These are phyloP conservation scores for Volvox africanus DNA, from an alignment of 139 green algal species.

Conservation along the genomic window DNA sequence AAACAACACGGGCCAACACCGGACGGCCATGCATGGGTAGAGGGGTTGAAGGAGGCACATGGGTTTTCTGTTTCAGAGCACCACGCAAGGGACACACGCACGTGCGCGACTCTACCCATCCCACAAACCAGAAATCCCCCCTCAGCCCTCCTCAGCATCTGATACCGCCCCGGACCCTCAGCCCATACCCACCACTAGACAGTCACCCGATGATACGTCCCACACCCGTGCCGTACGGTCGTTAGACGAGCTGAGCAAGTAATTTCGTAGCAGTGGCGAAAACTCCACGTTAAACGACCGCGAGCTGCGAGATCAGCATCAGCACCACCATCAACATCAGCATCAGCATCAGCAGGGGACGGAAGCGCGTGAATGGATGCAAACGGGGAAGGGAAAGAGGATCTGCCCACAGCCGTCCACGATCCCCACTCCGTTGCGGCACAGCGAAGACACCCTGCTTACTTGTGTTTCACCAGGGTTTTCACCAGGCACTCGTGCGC, in stretches of 20 bases:
- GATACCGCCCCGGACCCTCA: no score
- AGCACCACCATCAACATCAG: background rate
- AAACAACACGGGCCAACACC: no score
- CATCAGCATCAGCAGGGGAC: background rate
- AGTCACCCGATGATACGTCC: slow-evolving; percentile 46
- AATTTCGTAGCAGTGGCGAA: slow-evolving; percentile 58
- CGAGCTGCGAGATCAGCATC: background rate
- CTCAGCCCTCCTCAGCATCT: no score
- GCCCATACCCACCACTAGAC: slow-evolving; percentile 30
- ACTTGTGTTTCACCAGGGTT: slow-evolving; percentile 53
- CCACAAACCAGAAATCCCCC: no score
- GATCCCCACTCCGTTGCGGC: background rate
- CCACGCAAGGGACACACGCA: no score
- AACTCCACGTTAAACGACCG: slow-evolving; percentile 54
- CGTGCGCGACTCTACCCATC: no score
- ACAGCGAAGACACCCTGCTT: background rate
- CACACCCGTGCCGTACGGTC: slow-evolving; percentile 66
- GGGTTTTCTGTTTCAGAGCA: no score
- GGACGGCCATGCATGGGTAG: no score
- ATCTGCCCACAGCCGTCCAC: background rate
- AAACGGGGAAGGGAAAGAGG: background rate
- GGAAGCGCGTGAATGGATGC: background rate
- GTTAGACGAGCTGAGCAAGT: slow-evolving; percentile 59
- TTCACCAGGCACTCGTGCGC: slow-evolving; percentile 40
- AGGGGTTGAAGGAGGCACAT: no score